Conservation (phyloP, 2,329 filamentous ascomycete genomes). For the Hymenoscyphus fraxineus region DNA sequence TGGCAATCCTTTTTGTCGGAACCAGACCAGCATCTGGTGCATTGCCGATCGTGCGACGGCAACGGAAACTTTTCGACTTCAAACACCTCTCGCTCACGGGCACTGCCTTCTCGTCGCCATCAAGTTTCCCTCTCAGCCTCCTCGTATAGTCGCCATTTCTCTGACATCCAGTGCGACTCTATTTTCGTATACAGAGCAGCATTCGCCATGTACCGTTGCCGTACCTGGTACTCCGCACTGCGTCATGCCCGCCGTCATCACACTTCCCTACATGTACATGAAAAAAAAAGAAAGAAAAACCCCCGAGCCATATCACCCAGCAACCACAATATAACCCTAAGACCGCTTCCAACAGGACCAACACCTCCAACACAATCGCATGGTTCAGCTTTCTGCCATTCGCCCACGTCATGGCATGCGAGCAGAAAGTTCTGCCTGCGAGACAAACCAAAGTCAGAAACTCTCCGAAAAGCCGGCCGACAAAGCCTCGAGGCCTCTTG, state of each 20-base stretch:
- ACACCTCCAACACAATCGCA: not conserved
- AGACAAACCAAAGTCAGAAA: not conserved
- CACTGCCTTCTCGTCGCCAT: not conserved
- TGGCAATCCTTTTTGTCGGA: not conserved
- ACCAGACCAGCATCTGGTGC: not conserved
- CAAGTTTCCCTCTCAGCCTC: not conserved
- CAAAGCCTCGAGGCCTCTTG: not conserved
- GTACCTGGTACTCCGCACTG: not conserved
- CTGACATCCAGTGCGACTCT: not conserved
- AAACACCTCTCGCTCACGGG: not conserved
- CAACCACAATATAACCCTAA: not conserved
- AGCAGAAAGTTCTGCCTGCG: not conserved
- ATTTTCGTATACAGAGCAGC: not conserved
- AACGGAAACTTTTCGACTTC: not conserved
- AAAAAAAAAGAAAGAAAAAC: not conserved
- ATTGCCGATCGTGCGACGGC: not conserved
- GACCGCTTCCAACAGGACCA: not conserved
- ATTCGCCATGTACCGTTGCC: not conserved
- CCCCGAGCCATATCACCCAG: not conserved
- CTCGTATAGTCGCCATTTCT: not conserved
- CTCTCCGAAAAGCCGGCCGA: not conserved
- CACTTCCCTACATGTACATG: slow-evolving; percentile 1
- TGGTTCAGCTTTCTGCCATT: not conserved
- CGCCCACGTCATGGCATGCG: not conserved
- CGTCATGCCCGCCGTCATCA: slow-evolving; percentile 2